Base-by-base conservation (phyloP, 192 early-diverging fungal species). In the Podila horticola region DNA sequence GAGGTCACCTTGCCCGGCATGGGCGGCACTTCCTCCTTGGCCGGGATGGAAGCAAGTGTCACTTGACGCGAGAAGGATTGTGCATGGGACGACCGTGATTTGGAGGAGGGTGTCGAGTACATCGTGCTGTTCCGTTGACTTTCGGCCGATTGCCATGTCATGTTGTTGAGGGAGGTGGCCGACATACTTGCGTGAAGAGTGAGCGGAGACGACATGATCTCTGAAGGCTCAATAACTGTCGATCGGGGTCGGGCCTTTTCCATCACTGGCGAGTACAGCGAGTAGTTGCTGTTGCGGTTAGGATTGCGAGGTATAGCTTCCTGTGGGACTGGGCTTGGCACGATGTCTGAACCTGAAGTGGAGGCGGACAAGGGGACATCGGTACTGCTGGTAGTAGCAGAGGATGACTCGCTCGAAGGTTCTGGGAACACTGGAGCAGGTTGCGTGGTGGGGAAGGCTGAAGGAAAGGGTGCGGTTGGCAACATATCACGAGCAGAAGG, bases 1-100 rank as follows among this genome's bases (percentile, higher is more conserved):
- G 77, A 81, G 3, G 77, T 61, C 66, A 65, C 59, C 36, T 69
- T 73, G 63, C 77, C 77, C 7, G 77, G 77, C 41, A 73, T 65
- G 4, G 71, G 70, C 15, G 77, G 77, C 7, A 81, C 77, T 8
- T 64, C 67, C 38, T 81, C 71, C 20, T 73, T 69, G 20, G 62
- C 10, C 22, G 77, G 67, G 10, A 81, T 81, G 6, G 69, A 41
- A 5, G 77, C 69, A 4, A 81, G 62, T 10, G 77, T 81, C 2
- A 81, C 55, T 33, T 81, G 77, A 1, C 71, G 77, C 10, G 77
- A 73, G 52, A 71, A 81, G 7, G 62, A 31, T 6, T 48, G 55
- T 11, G 51, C 28, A 34, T 68, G 71, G 15, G 52, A 17, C 1
- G 71, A 26, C 36, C 51, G 60, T 0, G 70, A 13, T 31, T 62